A percentile compares a stretch with the other conserved stretches of the same genome.
phyloP scores from a whole-genome alignment of 345 rosid species.

The Arabis alpina region DNA sequence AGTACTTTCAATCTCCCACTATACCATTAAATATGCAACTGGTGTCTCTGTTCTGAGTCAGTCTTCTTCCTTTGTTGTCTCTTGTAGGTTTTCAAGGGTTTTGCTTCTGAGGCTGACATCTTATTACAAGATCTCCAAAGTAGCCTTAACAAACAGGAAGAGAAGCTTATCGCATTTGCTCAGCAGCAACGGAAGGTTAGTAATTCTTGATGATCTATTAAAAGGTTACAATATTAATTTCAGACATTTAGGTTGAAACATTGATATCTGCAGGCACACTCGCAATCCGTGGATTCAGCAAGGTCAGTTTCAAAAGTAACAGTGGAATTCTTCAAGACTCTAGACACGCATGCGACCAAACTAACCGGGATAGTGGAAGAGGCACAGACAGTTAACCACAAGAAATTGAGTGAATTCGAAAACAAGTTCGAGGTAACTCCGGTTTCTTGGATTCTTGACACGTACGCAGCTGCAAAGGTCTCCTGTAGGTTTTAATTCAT shows the following conservation, averaged over 20 bases:
- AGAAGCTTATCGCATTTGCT: slow-evolving; percentile 74
- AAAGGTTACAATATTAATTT: neutral
- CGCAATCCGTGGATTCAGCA: slow-evolving; percentile 81
- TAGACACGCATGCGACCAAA: slow-evolving; percentile 74
- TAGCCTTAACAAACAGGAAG: slow-evolving; percentile 78
- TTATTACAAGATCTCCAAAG: slow-evolving; percentile 80
- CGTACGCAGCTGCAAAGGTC: slow-evolving; percentile 9
- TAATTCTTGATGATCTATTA: slow-evolving; percentile 20
- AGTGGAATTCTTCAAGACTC: slow-evolving; percentile 71
- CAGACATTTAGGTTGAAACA: neutral
- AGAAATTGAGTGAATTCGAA: slow-evolving; percentile 76
- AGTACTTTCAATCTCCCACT: slow-evolving; percentile 3
- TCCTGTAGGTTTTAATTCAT: neutral
- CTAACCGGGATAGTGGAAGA: slow-evolving; percentile 76
- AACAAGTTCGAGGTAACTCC: slow-evolving; percentile 86
- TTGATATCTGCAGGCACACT: slow-evolving; percentile 70
- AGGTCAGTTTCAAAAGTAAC: slow-evolving; percentile 81
- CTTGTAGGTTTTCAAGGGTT: slow-evolving; percentile 82
- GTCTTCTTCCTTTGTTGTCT: slow-evolving; percentile 34
- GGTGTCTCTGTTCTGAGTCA: slow-evolving; percentile 22
- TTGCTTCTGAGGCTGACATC: slow-evolving; percentile 87
- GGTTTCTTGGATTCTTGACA: slow-evolving; percentile 26
- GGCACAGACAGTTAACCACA: slow-evolving; percentile 79
- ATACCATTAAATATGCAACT: neutral
- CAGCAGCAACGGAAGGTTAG: slow-evolving; percentile 82